Evolutionary conservation across 2,329 filamentous ascomycete genomes (phyloP).

Genomic region (Penicillium sp.): DNA sequence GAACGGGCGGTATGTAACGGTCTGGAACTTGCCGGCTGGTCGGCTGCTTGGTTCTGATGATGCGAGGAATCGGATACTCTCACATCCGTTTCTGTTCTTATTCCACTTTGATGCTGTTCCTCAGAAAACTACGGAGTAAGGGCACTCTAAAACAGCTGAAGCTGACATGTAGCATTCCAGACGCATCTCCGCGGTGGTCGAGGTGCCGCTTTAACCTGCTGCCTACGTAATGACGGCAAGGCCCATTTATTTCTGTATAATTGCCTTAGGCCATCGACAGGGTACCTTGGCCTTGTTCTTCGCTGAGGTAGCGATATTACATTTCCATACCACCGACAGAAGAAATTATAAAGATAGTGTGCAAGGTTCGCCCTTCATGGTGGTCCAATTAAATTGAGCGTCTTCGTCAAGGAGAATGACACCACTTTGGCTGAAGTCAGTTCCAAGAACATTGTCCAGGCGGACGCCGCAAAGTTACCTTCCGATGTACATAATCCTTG

Average conservation of each 20-base stretch:
- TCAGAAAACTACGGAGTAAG: background rate
- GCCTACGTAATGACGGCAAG: background rate
- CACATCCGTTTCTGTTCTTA: background rate
- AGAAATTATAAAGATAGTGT: too few species aligned
- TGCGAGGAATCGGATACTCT: background rate
- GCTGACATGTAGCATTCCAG: background rate
- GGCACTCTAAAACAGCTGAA: background rate
- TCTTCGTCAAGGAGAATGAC: too few species aligned
- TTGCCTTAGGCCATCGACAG: background rate
- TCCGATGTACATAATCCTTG: too few species aligned
- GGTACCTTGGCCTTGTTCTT: background rate
- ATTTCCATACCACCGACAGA: background rate
- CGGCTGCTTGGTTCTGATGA: background rate
- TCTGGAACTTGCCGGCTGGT: constrained; percentile 7
- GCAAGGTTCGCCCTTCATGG: too few species aligned
- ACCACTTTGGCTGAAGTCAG: too few species aligned
- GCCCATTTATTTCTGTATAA: too few species aligned
- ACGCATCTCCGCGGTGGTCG: background rate
- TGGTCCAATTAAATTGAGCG: too few species aligned
- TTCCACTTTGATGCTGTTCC: background rate
- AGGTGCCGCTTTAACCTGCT: constrained; percentile 6
- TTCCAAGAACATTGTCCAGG: too few species aligned
- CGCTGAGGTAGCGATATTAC: background rate
- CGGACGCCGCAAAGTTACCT: too few species aligned
- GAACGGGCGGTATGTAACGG: constrained; percentile 9